phyloP scores from a whole-genome alignment of 2,329 filamentous ascomycete species.

The Colletotrichum spaethianum region DNA sequence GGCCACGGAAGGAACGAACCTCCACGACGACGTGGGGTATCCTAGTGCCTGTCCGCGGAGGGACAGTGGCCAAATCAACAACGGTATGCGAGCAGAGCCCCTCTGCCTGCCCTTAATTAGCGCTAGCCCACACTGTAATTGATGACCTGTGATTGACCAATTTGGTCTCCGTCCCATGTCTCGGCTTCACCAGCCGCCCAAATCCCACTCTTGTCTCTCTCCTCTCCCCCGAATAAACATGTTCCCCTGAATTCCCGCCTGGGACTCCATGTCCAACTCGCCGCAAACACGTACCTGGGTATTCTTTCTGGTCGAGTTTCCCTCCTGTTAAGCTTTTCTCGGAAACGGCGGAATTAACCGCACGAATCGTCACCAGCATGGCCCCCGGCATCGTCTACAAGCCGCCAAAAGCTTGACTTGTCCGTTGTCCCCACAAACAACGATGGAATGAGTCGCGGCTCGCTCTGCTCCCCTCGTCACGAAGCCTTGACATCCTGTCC shows the following conservation, averaged over 20 bases:
- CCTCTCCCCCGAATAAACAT: background rate
- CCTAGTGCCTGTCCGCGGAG: background rate
- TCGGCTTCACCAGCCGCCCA: background rate
- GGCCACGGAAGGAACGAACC: too few species aligned
- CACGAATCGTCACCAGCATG: constrained; percentile 19
- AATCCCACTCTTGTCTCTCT: background rate
- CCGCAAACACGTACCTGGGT: constrained; percentile 8
- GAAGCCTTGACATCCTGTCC: constrained; percentile 1
- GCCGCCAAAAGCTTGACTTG: constrained; percentile 31
- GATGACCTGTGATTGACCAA: constrained; percentile 7
- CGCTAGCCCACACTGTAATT: constrained; percentile 30
- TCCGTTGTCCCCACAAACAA: background rate
- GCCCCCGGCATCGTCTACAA: constrained; percentile 16
- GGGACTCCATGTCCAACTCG: constrained; percentile 26
- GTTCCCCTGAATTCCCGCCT: background rate
- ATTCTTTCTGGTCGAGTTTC: background rate
- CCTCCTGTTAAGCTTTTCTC: background rate
- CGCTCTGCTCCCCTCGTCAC: background rate
- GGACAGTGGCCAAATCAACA: background rate
- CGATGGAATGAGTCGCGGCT: constrained; percentile 15
- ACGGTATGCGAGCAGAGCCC: background rate
- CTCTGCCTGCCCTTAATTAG: constrained; percentile 31
- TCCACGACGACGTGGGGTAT: constrained; percentile 10
- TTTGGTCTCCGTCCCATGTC: background rate
- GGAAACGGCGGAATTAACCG: constrained; percentile 19